phyloP scores from a whole-genome alignment of 1,284 basidiomycete genomes.

The Pseudozyma sp. region DNA sequence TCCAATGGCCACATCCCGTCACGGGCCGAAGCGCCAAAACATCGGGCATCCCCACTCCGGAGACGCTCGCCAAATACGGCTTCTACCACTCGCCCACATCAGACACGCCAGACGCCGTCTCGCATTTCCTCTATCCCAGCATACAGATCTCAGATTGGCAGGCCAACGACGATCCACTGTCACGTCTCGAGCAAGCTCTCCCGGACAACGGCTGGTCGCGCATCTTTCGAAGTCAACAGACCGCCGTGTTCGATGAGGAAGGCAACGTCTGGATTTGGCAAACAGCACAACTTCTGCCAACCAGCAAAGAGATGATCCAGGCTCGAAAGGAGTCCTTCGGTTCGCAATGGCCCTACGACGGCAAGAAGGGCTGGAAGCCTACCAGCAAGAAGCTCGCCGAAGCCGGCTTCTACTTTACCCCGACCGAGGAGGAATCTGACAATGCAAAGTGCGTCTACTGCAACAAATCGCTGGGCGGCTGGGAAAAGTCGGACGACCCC shows the following conservation, averaged over 20 bases:
- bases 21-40: conserved; percentile 30
- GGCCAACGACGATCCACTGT: conserved; percentile 54
- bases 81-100: conserved; percentile 58
- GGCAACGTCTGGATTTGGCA: conserved; percentile 41
- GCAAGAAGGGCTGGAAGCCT: conserved; percentile 67
- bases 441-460: conserved; percentile 68
- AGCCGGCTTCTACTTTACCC: conserved; percentile 66
- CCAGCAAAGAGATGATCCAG: conserved; percentile 54
- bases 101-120: conserved; percentile 48
- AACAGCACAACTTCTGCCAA: conserved; percentile 54
- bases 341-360: conserved; percentile 63
- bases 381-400: conserved; percentile 67
- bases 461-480: conserved; percentile 61
- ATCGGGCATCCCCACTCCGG: conserved; percentile 53
- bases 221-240: conserved; percentile 39
- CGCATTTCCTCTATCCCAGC: conserved; percentile 61
- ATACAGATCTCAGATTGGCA: conserved; percentile 57
- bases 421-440: conserved; percentile 60
- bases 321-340: conserved; percentile 65
- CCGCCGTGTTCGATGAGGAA: conserved; percentile 26
- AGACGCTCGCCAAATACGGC: conserved; percentile 57
- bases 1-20: conserved; percentile 49
- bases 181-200: conserved; percentile 33
- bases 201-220: conserved; percentile 52
- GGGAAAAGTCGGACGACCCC: conserved; percentile 68